A percentile compares a stretch with the other conserved stretches of the same genome.
Evolutionary conservation across 495 filamentous ascomycete species (phyloP).

Genomic region (Clohesyomyces aquaticus): DNA sequence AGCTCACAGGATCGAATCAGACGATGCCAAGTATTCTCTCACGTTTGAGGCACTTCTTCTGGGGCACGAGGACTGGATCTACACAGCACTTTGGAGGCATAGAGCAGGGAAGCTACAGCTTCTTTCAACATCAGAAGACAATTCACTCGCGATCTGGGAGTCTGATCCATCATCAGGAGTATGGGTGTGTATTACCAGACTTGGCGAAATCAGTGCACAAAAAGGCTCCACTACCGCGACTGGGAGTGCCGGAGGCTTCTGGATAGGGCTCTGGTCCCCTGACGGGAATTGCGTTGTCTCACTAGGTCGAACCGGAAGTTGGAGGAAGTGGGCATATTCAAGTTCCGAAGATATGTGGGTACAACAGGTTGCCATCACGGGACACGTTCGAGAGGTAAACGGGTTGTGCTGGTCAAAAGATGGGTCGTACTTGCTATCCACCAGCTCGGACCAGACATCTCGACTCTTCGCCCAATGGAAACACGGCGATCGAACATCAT

Average conservation of each 20-base stretch:
- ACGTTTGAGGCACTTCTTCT: conserved; percentile 95
- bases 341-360: conserved; percentile 66
- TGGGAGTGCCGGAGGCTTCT: conserved; percentile 93
- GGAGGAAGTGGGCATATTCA: conserved; percentile 77
- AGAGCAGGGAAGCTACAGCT: conserved; percentile 63
- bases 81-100: conserved; percentile 76
- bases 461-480: conserved; percentile 87
- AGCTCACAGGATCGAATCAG: conserved; percentile 69
- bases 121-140: conserved; percentile 91
- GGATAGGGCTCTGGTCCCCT: conserved; percentile 92
- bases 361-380: conserved; percentile 76
- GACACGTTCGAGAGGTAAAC: conserved; percentile 78
- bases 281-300: conserved; percentile 72
- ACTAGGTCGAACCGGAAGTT: conserved; percentile 88
- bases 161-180: conserved; percentile 79
- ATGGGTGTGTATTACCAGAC: conserved; percentile 80
- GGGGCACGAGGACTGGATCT: conserved; percentile 98
- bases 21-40: conserved; percentile 66
- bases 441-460: conserved; percentile 92
- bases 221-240: conserved; percentile 96
- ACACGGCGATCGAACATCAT: conserved; percentile 58
- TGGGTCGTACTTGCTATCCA: conserved; percentile 85
- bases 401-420: conserved; percentile 82
- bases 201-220: conserved; percentile 90
- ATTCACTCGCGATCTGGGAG: conserved; percentile 91